phyloP scores from a whole-genome alignment of 148 eudicot species.

The Heliosperma pusillum region DNA sequence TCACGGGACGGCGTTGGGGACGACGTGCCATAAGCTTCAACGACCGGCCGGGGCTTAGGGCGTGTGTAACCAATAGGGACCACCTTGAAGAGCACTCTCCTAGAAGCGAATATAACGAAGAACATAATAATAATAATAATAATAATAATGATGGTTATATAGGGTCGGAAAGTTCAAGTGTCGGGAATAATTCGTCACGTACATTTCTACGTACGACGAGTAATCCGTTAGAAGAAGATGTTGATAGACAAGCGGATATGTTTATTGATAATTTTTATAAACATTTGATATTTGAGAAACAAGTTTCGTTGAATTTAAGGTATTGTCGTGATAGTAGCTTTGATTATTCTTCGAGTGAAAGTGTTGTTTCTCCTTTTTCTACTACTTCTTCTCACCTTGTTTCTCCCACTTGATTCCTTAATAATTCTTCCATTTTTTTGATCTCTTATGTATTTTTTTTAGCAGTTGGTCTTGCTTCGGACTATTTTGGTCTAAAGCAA shows the following conservation, averaged over 20 bases:
- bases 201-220: constrained; percentile 29
- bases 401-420: constrained; percentile 10
- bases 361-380: constrained; percentile 27
- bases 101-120: not conserved
- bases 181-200: constrained; percentile 6
- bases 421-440: not conserved
- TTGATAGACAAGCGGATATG: constrained; percentile 34
- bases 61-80: constrained; percentile 19
- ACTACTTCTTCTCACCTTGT: constrained; percentile 9
- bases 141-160: not conserved
- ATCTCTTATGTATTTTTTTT: too few species aligned
- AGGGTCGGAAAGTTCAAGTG: constrained; percentile 11
- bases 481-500: too few species aligned
- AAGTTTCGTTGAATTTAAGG: constrained; percentile 35
- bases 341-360: constrained; percentile 8
- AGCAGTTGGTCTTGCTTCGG: too few species aligned
- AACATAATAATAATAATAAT: not conserved
- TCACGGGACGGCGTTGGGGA: constrained; percentile 9
- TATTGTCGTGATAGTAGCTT: constrained; percentile 23
- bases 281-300: constrained; percentile 32
- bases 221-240: constrained; percentile 26
- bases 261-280: constrained; percentile 32
- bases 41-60: constrained; percentile 30
- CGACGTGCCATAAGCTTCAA: constrained; percentile 30
- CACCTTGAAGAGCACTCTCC: not conserved